phyloP scores from a whole-genome alignment of 2,329 filamentous ascomycete genomes.

The Hymenoscyphus fructigenus region DNA sequence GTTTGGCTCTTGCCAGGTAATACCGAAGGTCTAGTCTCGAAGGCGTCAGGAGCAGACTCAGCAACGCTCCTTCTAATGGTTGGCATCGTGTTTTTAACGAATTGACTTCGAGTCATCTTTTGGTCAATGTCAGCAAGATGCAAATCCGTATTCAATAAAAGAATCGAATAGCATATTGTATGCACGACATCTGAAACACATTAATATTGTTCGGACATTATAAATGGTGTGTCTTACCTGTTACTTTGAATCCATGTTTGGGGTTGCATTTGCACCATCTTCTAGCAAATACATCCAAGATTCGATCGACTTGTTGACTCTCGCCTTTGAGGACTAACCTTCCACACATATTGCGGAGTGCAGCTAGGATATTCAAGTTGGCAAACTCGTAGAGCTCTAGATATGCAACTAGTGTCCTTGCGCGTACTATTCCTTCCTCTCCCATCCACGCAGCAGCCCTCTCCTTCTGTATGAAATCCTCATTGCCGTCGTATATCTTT shows the following conservation, averaged over 20 bases:
- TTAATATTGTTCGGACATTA: constrained; percentile 17
- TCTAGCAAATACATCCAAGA: constrained; percentile 83
- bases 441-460: constrained; percentile 81
- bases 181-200: constrained; percentile 76
- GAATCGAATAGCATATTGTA: constrained; percentile 93
- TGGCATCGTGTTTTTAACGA: constrained; percentile 93
- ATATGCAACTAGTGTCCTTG: constrained; percentile 69
- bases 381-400: constrained; percentile 91
- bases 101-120: constrained; percentile 94
- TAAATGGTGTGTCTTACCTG: constrained; percentile 54
- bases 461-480: constrained; percentile 75
- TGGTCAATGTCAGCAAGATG: constrained; percentile 93
- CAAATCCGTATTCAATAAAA: constrained; percentile 93
- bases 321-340: constrained; percentile 84
- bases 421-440: constrained; percentile 62
- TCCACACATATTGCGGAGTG: constrained; percentile 77
- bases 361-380: constrained; percentile 74
- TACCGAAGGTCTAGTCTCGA: constrained; percentile 54
- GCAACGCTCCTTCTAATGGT: constrained; percentile 76
- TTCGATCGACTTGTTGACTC: constrained; percentile 94
- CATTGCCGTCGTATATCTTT: constrained; percentile 80
- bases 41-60: constrained; percentile 69
- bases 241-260: constrained; percentile 87
- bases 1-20: constrained; percentile 42
- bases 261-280: constrained; percentile 94